These are phyloP conservation scores for Botrytis fabae DNA, from an alignment of 2,329 filamentous ascomycete genomes.

Conservation along the genomic window DNA sequence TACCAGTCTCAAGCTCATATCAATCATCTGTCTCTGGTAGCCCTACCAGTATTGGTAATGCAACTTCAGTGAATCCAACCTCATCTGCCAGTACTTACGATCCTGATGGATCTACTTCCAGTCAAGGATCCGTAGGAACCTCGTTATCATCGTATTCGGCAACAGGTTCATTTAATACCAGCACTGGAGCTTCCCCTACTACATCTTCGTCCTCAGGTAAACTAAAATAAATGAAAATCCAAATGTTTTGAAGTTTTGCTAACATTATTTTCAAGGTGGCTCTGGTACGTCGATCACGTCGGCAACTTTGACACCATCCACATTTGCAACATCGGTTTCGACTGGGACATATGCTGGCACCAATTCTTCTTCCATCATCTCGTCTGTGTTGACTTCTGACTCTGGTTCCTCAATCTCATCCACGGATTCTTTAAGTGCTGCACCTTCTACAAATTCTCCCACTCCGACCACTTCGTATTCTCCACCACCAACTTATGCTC, in stretches of 20 bases:
- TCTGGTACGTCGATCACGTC: slow-evolving; percentile 21
- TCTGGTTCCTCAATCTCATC: background rate
- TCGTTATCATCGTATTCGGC: slow-evolving; percentile 2
- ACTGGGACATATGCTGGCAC: slow-evolving; percentile 12
- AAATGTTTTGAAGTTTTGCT: background rate
- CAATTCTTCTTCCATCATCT: slow-evolving; percentile 16
- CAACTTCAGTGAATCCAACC: background rate
- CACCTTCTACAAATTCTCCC: slow-evolving; percentile 2
- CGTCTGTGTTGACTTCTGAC: slow-evolving; percentile 14
- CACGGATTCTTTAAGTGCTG: slow-evolving; percentile 7
- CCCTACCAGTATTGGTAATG: background rate
- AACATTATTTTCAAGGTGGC: slow-evolving; percentile 14
- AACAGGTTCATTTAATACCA: slow-evolving; percentile 11
- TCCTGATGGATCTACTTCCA: slow-evolving; percentile 14
- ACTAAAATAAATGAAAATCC: background rate
- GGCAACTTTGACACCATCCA: slow-evolving; percentile 23
- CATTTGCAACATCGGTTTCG: slow-evolving; percentile 26
- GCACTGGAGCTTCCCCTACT: background rate
- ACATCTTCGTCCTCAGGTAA: slow-evolving; percentile 15
- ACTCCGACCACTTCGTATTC: slow-evolving; percentile 1
- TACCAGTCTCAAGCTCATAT: slow-evolving; percentile 11
- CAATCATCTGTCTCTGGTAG: background rate
- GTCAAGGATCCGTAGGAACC: slow-evolving; percentile 2
- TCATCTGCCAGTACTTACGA: slow-evolving; percentile 6
- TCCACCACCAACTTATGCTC: slow-evolving; percentile 20